Conservation (phyloP, 345 rosid species). For the Rhizophora apiculata region DNA sequence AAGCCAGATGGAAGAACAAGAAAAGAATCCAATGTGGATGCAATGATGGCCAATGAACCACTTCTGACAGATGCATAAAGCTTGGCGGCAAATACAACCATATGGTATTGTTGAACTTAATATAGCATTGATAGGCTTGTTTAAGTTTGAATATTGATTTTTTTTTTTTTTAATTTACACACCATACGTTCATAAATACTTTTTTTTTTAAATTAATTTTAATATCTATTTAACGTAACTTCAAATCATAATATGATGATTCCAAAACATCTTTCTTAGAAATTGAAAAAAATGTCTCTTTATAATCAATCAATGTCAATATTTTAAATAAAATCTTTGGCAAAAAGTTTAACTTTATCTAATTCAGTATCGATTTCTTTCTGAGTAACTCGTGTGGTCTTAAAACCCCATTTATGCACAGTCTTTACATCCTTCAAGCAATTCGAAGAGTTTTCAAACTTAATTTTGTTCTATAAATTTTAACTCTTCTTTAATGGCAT, state of each 20-base stretch:
- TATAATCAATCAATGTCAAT: no score
- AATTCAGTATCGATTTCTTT: neutral
- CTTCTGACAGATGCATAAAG: constrained; percentile 91
- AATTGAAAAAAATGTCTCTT: no score
- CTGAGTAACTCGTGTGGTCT: neutral
- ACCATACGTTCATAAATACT: no score
- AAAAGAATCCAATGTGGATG: constrained; percentile 95
- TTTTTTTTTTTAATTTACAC: no score
- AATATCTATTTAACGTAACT: no score
- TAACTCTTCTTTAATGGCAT: constrained; percentile 4
- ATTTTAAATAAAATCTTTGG: no score
- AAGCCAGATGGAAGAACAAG: constrained; percentile 97
- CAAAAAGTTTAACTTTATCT: neutral
- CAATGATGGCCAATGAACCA: constrained; percentile 93
- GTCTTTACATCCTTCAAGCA: neutral
- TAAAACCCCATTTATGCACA: neutral
- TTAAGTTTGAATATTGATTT: no score
- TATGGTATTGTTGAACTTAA: constrained; percentile 20
- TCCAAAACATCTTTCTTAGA: no score
- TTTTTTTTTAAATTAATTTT: no score
- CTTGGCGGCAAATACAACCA: constrained; percentile 92
- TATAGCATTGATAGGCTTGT: no score
- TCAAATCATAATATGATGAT: no score
- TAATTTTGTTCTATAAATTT: neutral
- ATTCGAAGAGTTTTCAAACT: neutral